Evolutionary conservation across 2,329 filamentous ascomycete genomes (phyloP), one percentile per base, ranked within the genome.

Genomic region (Scytalidium sp.): DNA sequence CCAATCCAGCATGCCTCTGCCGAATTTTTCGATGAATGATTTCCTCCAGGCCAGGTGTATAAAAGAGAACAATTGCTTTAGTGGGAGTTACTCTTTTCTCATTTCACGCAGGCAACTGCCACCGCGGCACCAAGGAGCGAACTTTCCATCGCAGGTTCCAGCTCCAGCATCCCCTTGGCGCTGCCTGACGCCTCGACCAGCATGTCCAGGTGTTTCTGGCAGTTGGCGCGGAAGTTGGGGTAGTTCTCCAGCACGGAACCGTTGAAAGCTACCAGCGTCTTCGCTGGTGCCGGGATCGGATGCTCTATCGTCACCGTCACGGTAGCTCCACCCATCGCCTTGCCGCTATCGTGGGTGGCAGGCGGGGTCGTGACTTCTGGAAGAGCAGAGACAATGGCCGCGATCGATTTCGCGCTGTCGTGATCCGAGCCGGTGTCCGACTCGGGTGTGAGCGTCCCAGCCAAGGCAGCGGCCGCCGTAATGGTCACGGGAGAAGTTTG

Each of bases 231-330:
- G 65, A 90, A 93, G 7, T 74, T 72, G 0, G 88, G 87, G 62
- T 92, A 93, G 59, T 85, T 84, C 67, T 92, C 87, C 46, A 92
- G 84, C 45, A 93, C 87, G 22, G 84, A 87, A 41, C 88, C 88
- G 62, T 90, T 91, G 68, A 86, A 92, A 3, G 86, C 86, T n/a
- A 93, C 81, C 2, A 80, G 76, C 3, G 80, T 83, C 49, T 71
- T 69, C 27, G 64, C 62, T 7, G 77, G 25, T 29, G 8, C 8
- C 25, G 25, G 7, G 25, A 13, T 13, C 13, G 25, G 7, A 13
- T 36, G 32, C 32, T 4, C n/a, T n/a, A n/a, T n/a, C 10, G 44
- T 3, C 2, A 46, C 27, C 11, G 44, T 32, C 3, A 17, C 20
- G 5, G 27, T 32, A 20, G 40, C 23, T 15, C 6, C 19, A 13